Base-by-base conservation (phyloP, 257 asterid genomes). In the Avicennia marina region DNA sequence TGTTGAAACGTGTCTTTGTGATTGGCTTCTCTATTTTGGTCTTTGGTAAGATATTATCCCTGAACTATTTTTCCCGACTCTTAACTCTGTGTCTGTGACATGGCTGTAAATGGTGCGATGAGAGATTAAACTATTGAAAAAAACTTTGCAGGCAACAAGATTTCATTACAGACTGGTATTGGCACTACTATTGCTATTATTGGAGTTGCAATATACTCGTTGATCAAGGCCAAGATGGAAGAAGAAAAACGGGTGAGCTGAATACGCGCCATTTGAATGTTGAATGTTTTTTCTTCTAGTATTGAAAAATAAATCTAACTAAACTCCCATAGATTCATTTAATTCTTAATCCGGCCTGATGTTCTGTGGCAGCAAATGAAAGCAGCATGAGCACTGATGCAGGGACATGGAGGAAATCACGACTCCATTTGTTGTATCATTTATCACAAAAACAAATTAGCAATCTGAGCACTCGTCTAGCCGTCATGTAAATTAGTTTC, bases 1-100 rank as follows among this genome's bases (percentile, higher is more conserved):
- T 93, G 79, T 66, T 93, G 82, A 93, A 93, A 70, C 97, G 99
- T 72, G 99, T 93, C 3, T 93, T 93, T 4, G 99, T 93, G 70
- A 93, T 93, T 56, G 99, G 99, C 26, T 93, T 93, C 86, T 84
- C 99, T 3, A 93, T 93, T 81, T 20, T 89, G 58, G 78, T 60
- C 76, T 93, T 93, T 40, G 97, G 99, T 86, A 79, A 79, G 33
- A 11, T 19, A 16, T 52, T 64, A 56, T n/a, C n/a, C n/a, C n/a
- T n/a, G n/a, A n/a, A n/a, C n/a, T n/a, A n/a, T n/a, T n/a, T n/a
- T n/a, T n/a, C n/a, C n/a, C 49, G 29, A 11, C 10, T 44, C 29
- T 18, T 47, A 15, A 26, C 58, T 33, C 8, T 51, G 1, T 32
- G 20, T 33, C 8, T 51, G 1, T 32, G 20, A 15, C n/a, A 13